Base-by-base conservation (phyloP, 169 alveolate species). In the Eimeria brunetti region DNA sequence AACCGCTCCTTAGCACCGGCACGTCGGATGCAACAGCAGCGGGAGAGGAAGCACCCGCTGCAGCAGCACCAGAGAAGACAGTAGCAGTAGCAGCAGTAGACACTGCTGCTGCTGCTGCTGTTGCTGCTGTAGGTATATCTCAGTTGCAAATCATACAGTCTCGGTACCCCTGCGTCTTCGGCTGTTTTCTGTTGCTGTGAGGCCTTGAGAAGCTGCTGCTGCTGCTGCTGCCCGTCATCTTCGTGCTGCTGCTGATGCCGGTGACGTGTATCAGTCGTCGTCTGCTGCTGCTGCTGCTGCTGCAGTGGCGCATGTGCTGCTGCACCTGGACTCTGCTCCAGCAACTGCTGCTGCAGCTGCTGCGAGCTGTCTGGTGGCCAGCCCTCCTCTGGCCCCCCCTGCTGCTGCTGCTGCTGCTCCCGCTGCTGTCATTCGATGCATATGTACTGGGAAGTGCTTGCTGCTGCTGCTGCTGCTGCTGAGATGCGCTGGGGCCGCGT, bases 271-370 rank as follows among this genome's bases (percentile, higher is more conserved):
- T 11, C 84, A 75, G 56, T 20, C 53, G 38, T 46, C 9, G 38
- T n/a, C 69, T 16, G 69, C 64, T 49, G 88, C 88, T 78, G 67
- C 64, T 78, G 60, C 67, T 78, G 88, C 49, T 78, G 36, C 67
- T 24, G 88, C 64, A 46, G 67, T n/a, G 7, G 41, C 38, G 12
- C 46, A 2, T 46, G 30, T 38, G 56, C 53, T 73, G 58, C 75
- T 64, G 41, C 75, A 6, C 41, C 36, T 27, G 75, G 41, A 11
- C 58, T 41, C 8, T 38, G 56, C 30, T 36, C 46, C 86, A 76
- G 22, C 62, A 18, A 0, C 67, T 46, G 88, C 88, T 46, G 69
- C 60, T 44, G 88, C 69, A 18, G 49, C 53, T 78, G 38, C 4
- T 5, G 88, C 9, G 20, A n/a, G 38, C 51, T 33, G 18, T 20